Evolutionary conservation across 129 eudicot genomes (phyloP).

Genomic region (Kitagawia praeruptora): DNA sequence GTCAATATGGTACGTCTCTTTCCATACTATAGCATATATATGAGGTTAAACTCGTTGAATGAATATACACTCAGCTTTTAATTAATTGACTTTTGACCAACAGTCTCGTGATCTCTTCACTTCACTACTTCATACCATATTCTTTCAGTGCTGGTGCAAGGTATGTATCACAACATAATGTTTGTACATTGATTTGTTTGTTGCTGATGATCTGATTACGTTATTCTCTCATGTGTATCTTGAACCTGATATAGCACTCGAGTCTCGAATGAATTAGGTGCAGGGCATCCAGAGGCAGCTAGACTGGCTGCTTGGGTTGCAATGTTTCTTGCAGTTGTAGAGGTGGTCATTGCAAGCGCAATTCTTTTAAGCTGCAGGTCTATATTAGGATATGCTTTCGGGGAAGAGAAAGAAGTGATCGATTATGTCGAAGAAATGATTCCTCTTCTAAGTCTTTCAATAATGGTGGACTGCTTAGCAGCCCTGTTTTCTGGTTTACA

Average conservation of each 20-base stretch:
- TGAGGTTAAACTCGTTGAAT: background rate
- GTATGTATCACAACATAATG: conserved; percentile 7
- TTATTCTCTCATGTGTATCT: no score
- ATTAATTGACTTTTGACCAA: background rate
- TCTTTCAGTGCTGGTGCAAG: conserved; percentile 37
- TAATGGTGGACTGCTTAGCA: conserved; percentile 25
- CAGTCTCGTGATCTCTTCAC: conserved; percentile 24
- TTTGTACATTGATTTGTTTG: background rate
- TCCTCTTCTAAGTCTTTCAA: conserved; percentile 33
- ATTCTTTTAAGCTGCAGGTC: conserved; percentile 16
- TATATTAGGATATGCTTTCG: conserved; percentile 33
- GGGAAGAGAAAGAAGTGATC: conserved; percentile 29
- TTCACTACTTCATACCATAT: conserved; percentile 36
- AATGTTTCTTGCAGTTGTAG: conserved; percentile 21
- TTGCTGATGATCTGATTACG: background rate
- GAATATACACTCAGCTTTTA: background rate
- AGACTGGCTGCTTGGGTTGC: conserved; percentile 23
- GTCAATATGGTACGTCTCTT: conserved; percentile 42
- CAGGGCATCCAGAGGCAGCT: conserved; percentile 33
- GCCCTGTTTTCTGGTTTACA: conserved; percentile 29
- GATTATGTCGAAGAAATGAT: conserved; percentile 23
- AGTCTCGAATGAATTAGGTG: conserved; percentile 47
- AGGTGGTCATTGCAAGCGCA: conserved; percentile 19
- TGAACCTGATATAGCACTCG: conserved; percentile 23
- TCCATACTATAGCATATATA: background rate